Conservation (phyloP, 1,139 yeast species). For the Suhomyces bolitotheri region DNA sequence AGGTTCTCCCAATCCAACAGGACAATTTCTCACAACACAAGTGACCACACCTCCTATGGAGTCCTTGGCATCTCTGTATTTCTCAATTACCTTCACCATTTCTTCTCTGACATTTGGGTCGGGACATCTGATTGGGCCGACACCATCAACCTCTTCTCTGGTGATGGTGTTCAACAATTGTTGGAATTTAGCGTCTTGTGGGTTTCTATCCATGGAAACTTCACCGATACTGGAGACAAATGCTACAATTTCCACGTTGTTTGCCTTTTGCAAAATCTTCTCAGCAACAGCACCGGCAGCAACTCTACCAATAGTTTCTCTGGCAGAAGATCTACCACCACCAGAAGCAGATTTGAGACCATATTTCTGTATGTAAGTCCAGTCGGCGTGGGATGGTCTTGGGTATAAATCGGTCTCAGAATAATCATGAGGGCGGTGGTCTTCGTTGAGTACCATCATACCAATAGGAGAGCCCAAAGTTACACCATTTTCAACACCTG, state of each 20-base stretch:
- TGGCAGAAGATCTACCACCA: slow-evolving; percentile 95
- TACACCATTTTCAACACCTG: slow-evolving; percentile 89
- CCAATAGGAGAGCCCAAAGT: slow-evolving; percentile 96
- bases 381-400: slow-evolving; percentile 97
- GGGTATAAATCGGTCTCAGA: slow-evolving; percentile 93
- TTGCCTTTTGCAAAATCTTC: slow-evolving; percentile 73
- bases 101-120: slow-evolving; percentile 66
- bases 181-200: slow-evolving; percentile 64
- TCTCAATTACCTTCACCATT: slow-evolving; percentile 86
- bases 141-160: slow-evolving; percentile 81
- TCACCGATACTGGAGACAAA: slow-evolving; percentile 91
- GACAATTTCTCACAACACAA: slow-evolving; percentile 91
- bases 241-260: slow-evolving; percentile 91
- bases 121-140: slow-evolving; percentile 94
- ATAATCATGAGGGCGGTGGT: slow-evolving; percentile 95
- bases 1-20: slow-evolving; percentile 95
- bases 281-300: slow-evolving; percentile 99
- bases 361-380: slow-evolving; percentile 86
- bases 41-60: slow-evolving; percentile 98
- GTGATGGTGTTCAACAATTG: slow-evolving; percentile 71
- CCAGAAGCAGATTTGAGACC: slow-evolving; percentile 93
- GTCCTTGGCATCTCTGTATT: slow-evolving; percentile 82
- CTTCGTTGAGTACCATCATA: slow-evolving; percentile 89
- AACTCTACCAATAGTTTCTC: slow-evolving; percentile 97
- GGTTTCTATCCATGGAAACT: slow-evolving; percentile 71